phyloP scores from a whole-genome alignment of 345 rosid genomes.

The Firmiana major region DNA sequence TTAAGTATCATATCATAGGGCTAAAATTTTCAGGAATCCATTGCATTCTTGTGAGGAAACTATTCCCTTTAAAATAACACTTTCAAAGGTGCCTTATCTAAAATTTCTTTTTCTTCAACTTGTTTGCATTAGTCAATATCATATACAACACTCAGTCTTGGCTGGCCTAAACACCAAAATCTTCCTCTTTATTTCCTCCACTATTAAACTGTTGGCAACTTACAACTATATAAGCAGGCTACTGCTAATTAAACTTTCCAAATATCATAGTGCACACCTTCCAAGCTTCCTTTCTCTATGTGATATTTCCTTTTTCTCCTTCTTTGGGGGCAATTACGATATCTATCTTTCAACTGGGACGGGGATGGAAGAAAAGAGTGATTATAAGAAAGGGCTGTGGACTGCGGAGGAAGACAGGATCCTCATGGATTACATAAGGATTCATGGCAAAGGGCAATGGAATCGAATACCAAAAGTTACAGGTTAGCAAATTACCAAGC shows the following conservation, averaged over 20 bases:
- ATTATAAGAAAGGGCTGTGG: conserved; percentile 31
- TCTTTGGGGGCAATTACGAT: background rate
- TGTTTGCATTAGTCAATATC: no score
- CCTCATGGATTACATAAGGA: conserved; percentile 22
- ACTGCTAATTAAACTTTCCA: background rate
- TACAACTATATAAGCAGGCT: background rate
- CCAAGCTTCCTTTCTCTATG: background rate
- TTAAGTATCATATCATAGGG: no score
- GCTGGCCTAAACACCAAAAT: background rate
- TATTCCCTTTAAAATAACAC: no score
- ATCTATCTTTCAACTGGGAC: background rate
- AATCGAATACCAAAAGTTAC: conserved; percentile 31
- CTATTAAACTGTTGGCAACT: background rate
- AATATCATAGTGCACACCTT: background rate
- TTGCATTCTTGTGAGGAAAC: no score
- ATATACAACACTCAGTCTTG: background rate
- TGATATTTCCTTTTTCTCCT: background rate
- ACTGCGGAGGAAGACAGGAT: conserved; percentile 31
- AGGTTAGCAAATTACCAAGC: background rate
- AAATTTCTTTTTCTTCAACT: no score
- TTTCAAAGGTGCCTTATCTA: no score
- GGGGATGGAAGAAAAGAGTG: conserved; percentile 3
- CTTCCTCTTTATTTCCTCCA: background rate
- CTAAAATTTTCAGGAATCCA: no score
- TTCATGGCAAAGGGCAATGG: conserved; percentile 33